Percentiles rank a stretch among this genome's conserved stretches.
These are phyloP conservation scores for Murraya koenigii DNA, from an alignment of 345 rosid genomes.

Conservation along the genomic window DNA sequence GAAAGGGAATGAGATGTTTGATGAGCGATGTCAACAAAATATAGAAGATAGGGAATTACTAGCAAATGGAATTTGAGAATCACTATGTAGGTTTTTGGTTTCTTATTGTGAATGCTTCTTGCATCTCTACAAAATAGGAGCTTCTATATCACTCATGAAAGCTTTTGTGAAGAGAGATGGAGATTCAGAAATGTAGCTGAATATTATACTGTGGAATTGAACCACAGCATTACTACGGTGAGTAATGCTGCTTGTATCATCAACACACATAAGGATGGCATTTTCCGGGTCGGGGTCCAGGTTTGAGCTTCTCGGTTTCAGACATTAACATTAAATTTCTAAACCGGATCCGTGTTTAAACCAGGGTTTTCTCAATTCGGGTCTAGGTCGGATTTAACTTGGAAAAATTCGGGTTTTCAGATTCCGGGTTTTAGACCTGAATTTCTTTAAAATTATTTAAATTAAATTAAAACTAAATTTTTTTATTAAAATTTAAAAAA, in stretches of 20 bases:
- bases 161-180: constrained; percentile 30
- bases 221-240: constrained; percentile 2
- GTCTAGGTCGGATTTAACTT: no score
- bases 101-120: neutral
- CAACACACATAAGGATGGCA: no score
- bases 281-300: no score
- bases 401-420: no score
- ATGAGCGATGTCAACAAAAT: neutral
- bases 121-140: neutral
- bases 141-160: constrained; percentile 24
- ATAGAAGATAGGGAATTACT: neutral
- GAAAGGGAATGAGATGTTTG: neutral
- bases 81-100: neutral
- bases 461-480: no score
- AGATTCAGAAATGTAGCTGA: neutral
- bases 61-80: neutral
- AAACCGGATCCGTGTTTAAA: no score
- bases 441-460: no score
- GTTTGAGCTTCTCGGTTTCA: no score
- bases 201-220: neutral
- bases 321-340: no score
- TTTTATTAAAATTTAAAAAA: no score
- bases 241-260: constrained; percentile 7
- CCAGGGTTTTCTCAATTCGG: no score
- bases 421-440: no score